A percentile compares a stretch with the other conserved stretches of the same genome.
Conservation (phyloP, 1,139 yeast genomes). For the Entelexis paramagnoliae region DNA sequence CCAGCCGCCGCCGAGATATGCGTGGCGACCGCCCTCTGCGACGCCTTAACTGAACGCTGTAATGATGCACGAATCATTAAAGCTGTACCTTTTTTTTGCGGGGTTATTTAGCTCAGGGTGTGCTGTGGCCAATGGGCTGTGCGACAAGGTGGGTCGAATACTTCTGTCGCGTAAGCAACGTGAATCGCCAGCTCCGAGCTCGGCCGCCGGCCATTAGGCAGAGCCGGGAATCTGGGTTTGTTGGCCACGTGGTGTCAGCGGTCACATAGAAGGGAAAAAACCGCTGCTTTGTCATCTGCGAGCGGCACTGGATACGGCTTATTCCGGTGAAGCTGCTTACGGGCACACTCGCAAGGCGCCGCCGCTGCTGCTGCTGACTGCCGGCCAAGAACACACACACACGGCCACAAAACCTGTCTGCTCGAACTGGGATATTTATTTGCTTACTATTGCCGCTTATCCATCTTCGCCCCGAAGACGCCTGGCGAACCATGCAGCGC, state of each 20-base stretch:
- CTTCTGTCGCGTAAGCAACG: constrained; percentile 1
- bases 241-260: not conserved
- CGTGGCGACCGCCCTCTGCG: not conserved
- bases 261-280: not conserved
- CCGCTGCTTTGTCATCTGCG: too few species aligned
- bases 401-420: too few species aligned
- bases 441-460: not conserved
- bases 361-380: too few species aligned
- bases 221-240: not conserved
- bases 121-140: constrained; percentile 7
- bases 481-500: too few species aligned
- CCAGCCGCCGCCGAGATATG: not conserved
- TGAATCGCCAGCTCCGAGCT: not conserved
- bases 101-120: not conserved
- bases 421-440: not conserved
- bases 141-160: not conserved
- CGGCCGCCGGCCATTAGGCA: not conserved
- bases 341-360: not conserved
- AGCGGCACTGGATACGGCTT: not conserved
- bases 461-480: not conserved
- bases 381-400: too few species aligned
- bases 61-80: constrained; percentile 17
- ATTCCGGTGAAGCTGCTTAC: not conserved
- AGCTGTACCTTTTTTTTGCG: not conserved
- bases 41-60: constrained; percentile 11